Base-by-base conservation (phyloP, 305 asterid genomes). In the Solanum chacoense region DNA sequence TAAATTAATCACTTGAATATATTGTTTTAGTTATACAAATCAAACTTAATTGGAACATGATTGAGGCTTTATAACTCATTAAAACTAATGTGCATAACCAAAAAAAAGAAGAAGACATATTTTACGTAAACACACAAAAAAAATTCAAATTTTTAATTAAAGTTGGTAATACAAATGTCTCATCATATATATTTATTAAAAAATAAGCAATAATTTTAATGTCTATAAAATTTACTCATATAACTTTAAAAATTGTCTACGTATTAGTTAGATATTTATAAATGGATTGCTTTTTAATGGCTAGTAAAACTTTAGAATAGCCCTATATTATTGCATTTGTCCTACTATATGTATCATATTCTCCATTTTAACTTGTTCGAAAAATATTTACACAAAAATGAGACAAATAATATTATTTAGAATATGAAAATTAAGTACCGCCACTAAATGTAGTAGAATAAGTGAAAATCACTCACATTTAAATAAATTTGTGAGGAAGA, bases 1-100 rank as follows among this genome's bases (percentile, higher is more conserved):
- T 31, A 73, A 31, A 18, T 14, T 72, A 14, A 1, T 72, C 11
- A 72, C 11, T 72, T 72, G 16, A 14, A 1, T 29, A 3, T 7
- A 6, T 45, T 29, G 4, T 29, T 69, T 26, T 14, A 29, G 1
- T 8, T 73, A 31, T 31, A 31, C 38, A 4, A 35, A 73, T 31
- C 13, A 73, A 31, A 2, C 22, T 73, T 1, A 73, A 8, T 18
- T 73, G 12, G 2, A 31, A 72, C 9, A 6, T 72, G 22, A 29
- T 14, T 72, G 6, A 31, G 12, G 13, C 18, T 31, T 73, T 31
- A 73, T 8, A 4, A 8, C 24, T 31, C 8, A 8, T 31, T 73
- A 16, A 16, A 0, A 29, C n/a, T 29, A 29, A 29, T 4, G 0
- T 7, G 0, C 2, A 0, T 3, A 73, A 14, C 5, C 0, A 4